Evolutionary conservation across 2,329 filamentous ascomycete species (phyloP).

Genomic region (Microdochium nivale): DNA sequence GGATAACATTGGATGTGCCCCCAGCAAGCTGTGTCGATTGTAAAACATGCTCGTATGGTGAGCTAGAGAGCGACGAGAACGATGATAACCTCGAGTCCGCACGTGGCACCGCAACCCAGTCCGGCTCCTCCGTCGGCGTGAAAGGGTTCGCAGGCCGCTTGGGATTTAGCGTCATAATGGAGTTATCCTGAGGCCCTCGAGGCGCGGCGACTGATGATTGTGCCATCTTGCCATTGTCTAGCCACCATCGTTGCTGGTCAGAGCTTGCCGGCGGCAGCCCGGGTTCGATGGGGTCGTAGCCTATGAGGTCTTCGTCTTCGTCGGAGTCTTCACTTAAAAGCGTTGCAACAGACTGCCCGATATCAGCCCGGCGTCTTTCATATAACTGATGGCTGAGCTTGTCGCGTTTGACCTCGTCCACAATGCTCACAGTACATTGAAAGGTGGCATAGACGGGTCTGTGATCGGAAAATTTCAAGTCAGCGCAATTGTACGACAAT

Average conservation of each 20-base stretch:
- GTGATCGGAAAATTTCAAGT: conserved; percentile 87
- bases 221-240: conserved; percentile 63
- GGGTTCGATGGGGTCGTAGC: conserved; percentile 75
- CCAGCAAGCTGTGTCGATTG: conserved; percentile 37
- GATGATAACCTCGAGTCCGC: conserved; percentile 44
- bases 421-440: conserved; percentile 69
- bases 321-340: conserved; percentile 50
- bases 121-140: conserved; percentile 60
- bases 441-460: conserved; percentile 91
- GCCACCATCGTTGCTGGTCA: conserved; percentile 63
- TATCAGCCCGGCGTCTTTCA: conserved; percentile 53
- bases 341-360: conserved; percentile 54
- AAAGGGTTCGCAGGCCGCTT: conserved; percentile 77
- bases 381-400: conserved; percentile 69
- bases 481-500: conserved; percentile 71
- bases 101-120: conserved; percentile 68
- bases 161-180: conserved; percentile 59
- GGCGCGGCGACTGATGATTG: conserved; percentile 65
- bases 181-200: conserved; percentile 29
- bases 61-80: conserved; percentile 49
- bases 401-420: conserved; percentile 69
- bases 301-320: conserved; percentile 72
- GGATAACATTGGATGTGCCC: conserved; percentile 32
- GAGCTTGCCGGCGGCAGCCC: conserved; percentile 62
- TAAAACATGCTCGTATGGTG: conserved; percentile 49